Evolutionary conservation across 2,329 filamentous ascomycete species (phyloP).

Genomic region (Nothophaeocryptopus gaeumannii): DNA sequence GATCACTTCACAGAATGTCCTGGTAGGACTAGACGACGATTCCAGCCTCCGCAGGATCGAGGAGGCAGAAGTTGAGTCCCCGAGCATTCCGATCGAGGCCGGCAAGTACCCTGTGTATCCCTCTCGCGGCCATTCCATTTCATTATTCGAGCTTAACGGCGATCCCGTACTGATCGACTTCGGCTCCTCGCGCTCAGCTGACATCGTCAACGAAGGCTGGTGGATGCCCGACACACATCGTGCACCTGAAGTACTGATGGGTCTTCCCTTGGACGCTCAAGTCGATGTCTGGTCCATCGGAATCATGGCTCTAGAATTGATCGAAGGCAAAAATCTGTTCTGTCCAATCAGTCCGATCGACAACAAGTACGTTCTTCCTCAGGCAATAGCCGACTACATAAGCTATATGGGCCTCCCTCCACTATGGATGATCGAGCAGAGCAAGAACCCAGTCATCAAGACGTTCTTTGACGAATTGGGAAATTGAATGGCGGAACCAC

Average conservation of each 20-base stretch:
- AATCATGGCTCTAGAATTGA: constrained; percentile 31
- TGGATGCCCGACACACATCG: constrained; percentile 29
- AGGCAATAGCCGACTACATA: constrained; percentile 33
- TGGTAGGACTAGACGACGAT: constrained; percentile 40
- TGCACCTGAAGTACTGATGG: constrained; percentile 27
- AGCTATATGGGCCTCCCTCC: constrained; percentile 7
- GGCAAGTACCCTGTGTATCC: not conserved
- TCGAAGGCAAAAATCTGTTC: constrained; percentile 32
- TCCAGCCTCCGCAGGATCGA: constrained; percentile 6
- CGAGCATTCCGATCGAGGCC: not conserved
- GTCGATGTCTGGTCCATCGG: constrained; percentile 31
- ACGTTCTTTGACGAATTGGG: constrained; percentile 14
- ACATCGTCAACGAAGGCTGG: constrained; percentile 16
- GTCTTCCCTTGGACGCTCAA: constrained; percentile 25
- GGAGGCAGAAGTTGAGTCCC: not conserved
- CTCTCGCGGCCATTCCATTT: constrained; percentile 1
- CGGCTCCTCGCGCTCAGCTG: constrained; percentile 18
- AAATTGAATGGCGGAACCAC: constrained; percentile 24
- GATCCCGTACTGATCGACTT: constrained; percentile 27
- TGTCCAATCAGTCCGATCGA: constrained; percentile 28
- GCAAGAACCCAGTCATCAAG: not conserved
- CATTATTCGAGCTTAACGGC: constrained; percentile 13
- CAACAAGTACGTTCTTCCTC: constrained; percentile 27
- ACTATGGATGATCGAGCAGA: constrained; percentile 4
- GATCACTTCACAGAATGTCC: constrained; percentile 37